Percentiles rank a stretch among this genome's conserved stretches.
These are phyloP conservation scores for Aspergillus ochraceus DNA, from an alignment of 2,329 filamentous ascomycete species.

Conservation along the genomic window DNA sequence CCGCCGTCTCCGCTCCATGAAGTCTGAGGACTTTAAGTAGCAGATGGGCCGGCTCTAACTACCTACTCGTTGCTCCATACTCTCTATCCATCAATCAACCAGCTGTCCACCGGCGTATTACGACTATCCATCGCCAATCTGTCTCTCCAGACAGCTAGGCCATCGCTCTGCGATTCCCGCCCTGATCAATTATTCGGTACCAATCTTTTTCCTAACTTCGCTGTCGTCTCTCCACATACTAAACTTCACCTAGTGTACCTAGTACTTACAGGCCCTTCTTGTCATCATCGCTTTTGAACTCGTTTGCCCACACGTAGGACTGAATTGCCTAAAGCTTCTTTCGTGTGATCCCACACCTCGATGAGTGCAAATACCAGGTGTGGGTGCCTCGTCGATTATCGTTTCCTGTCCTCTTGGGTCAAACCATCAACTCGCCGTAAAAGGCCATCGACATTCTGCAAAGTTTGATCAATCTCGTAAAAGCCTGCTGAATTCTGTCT, in stretches of 20 bases:
- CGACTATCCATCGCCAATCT: no score
- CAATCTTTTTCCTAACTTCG: no score
- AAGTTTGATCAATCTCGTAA: constrained; percentile 10
- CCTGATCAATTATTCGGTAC: no score
- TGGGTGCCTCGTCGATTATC: constrained; percentile 38
- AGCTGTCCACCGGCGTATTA: no score
- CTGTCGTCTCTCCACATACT: no score
- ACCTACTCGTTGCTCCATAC: no score
- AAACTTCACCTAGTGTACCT: no score
- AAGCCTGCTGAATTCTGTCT: constrained; percentile 13
- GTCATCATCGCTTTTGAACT: no score
- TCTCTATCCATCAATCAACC: neutral
- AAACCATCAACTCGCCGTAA: constrained; percentile 29
- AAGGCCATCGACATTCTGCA: constrained; percentile 19
- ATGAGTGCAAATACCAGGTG: constrained; percentile 36
- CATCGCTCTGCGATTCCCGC: no score
- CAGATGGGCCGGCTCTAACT: no score
- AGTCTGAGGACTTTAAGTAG: neutral
- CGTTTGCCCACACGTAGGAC: neutral
- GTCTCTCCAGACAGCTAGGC: no score
- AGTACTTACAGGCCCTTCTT: no score
- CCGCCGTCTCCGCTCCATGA: neutral
- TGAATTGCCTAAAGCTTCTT: neutral
- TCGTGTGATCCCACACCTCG: constrained; percentile 27
- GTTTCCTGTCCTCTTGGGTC: constrained; percentile 36